Conservation (phyloP, 495 filamentous ascomycete species). For the Podospora comata region DNA sequence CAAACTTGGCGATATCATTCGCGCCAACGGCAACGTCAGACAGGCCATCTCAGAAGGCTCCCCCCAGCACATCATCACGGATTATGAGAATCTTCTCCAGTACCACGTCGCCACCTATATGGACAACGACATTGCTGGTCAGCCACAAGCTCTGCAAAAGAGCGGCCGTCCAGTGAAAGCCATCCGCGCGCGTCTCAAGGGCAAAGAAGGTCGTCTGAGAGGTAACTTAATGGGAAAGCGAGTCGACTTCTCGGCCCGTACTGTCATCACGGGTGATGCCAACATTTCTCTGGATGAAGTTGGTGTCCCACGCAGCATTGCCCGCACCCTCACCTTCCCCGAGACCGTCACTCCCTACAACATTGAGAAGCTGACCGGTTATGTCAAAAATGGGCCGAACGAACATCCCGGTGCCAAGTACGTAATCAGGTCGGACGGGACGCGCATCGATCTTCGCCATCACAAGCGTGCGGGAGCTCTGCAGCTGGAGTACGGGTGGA, state of each 20-base stretch:
- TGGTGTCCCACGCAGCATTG: conserved; percentile 87
- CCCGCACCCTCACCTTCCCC: conserved; percentile 86
- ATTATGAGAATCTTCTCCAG: conserved; percentile 90
- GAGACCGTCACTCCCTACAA: conserved; percentile 98
- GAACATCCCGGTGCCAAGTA: conserved; percentile 94
- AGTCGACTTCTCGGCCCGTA: conserved; percentile 99
- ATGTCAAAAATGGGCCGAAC: conserved; percentile 90
- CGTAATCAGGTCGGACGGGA: conserved; percentile 86
- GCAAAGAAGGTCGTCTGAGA: conserved; percentile 94
- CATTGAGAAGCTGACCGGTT: conserved; percentile 80
- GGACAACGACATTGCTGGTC: conserved; percentile 98
- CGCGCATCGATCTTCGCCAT: conserved; percentile 89
- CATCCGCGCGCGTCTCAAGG: conserved; percentile 93
- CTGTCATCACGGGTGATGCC: conserved; percentile 97
- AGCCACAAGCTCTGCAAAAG: conserved; percentile 94
- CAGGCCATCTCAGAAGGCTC: conserved; percentile 85
- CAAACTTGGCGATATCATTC: conserved; percentile 96
- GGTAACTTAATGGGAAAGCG: conserved; percentile 99
- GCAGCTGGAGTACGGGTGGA: conserved; percentile 91
- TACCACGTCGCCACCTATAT: conserved; percentile 99
- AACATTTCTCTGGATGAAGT: conserved; percentile 95
- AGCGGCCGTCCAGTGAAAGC: conserved; percentile 93
- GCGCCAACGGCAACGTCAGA: conserved; percentile 90
- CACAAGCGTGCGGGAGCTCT: conserved; percentile 80
- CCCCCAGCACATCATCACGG: conserved; percentile 79